Evolutionary conservation across 345 rosid genomes (phyloP), one percentile per base, ranked within the genome.

Genomic region (Chamaenerion angustifolium): DNA sequence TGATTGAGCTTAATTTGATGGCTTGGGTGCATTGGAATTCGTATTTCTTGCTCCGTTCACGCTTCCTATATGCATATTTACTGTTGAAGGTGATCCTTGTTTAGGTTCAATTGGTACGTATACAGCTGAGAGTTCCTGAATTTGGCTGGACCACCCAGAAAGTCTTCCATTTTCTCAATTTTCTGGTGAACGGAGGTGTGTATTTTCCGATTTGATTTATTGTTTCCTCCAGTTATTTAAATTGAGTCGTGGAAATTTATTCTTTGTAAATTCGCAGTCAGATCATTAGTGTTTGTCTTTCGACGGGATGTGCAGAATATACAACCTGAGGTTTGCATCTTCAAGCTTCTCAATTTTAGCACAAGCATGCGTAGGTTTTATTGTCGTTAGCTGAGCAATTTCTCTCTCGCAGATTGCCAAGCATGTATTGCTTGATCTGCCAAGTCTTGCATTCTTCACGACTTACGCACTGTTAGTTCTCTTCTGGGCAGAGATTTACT

Each of bases 141-240:
- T 90, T 74, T 54, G 95, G 98, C 11, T 90, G 98, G 98, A 90
- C 95, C 3, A 83, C 94, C 8, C 98, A 90, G 67, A 86, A 90
- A 66, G 84, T 86, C 62, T 90, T 90, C 71, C 98, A 90, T 63
- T 69, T 86, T 64, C 81, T 90, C 85, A 86, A 90, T 70, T 83
- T 86, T 57, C 14, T 83, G 52, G 98, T 90, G 44, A 90, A 90
- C 19, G 95, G 88, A 73, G 74, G 95, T 89, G 19, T 55, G 79
- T 54, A 11, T 58, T 16, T 13, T 54, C 10, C 10, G 21, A 35
- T 49, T 43, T 42, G 21, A 23, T 2, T 9, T 5, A 14, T 35
- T 25, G n/a, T 49, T 7, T 49, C 40, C 25, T 49, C 14, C 43
- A 44, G 40, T 15, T 1, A 51, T 35, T 11, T 15, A 1, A 11